These are phyloP conservation scores for Fusarium multiceps DNA, from an alignment of 2,329 filamentous ascomycete species.

Conservation along the genomic window DNA sequence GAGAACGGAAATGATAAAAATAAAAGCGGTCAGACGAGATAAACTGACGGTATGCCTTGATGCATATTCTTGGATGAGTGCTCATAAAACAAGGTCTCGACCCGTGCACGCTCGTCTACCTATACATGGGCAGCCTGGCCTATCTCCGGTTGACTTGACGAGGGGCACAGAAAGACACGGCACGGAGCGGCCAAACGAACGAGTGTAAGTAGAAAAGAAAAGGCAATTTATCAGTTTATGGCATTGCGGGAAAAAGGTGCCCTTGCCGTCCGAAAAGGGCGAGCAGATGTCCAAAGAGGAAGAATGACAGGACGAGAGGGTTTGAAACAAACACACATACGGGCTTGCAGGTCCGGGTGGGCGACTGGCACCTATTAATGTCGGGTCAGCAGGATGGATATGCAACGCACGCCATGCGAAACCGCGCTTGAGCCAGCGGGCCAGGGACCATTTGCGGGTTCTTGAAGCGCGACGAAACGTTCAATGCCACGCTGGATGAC, in stretches of 20 bases:
- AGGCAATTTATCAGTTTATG: conserved; percentile 37
- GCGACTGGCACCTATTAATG: conserved; percentile 47
- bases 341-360: conserved; percentile 38
- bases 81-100: conserved; percentile 40
- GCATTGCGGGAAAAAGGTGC: conserved; percentile 42
- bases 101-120: conserved; percentile 32
- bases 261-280: conserved; percentile 43
- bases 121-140: conserved; percentile 44
- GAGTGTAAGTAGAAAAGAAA: conserved; percentile 39
- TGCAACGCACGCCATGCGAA: conserved; percentile 42
- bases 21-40: conserved; percentile 28
- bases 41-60: conserved; percentile 29
- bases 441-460: conserved; percentile 37
- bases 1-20: conserved; percentile 23
- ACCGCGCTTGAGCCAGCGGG: conserved; percentile 41
- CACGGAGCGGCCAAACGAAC: conserved; percentile 38
- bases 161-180: conserved; percentile 29
- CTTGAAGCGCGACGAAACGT: conserved; percentile 41
- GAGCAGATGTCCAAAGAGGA: conserved; percentile 32
- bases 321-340: conserved; percentile 44
- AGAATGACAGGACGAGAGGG: conserved; percentile 36
- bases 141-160: conserved; percentile 36
- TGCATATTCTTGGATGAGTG: conserved; percentile 41
- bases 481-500: conserved; percentile 46
- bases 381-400: conserved; percentile 42